phyloP scores from a whole-genome alignment of 306 rosid genomes.

The Malus orientalis region DNA sequence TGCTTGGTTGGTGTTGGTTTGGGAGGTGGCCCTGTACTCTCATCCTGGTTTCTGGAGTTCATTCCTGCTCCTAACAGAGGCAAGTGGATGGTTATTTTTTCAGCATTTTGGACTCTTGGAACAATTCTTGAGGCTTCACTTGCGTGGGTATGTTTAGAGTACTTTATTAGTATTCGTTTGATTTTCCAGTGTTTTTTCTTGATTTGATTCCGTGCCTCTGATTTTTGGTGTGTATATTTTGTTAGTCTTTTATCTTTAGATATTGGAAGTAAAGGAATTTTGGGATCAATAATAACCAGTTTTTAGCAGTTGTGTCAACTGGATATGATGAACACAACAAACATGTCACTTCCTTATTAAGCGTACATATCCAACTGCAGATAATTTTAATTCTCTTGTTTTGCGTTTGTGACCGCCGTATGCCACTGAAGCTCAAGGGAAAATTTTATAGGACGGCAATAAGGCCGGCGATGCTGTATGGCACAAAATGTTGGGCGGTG shows the following conservation, averaged over 20 bases:
- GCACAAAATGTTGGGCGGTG: no score
- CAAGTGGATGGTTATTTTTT: conserved; percentile 93
- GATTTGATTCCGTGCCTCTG: background rate
- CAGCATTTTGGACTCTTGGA: conserved; percentile 92
- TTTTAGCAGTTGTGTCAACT: background rate
- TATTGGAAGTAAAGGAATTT: background rate
- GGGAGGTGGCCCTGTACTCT: conserved; percentile 94
- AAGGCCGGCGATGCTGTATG: no score
- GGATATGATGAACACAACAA: background rate
- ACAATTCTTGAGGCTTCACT: conserved; percentile 88
- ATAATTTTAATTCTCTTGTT: background rate
- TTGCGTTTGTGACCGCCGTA: background rate
- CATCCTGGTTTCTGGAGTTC: conserved; percentile 90
- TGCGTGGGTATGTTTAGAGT: conserved; percentile 69
- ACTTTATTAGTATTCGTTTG: conserved; percentile 7
- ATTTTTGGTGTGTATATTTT: background rate
- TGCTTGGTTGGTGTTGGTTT: conserved; percentile 85
- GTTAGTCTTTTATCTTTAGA: background rate
- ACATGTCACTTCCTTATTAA: background rate
- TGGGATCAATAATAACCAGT: background rate
- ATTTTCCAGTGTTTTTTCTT: background rate
- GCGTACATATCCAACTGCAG: background rate
- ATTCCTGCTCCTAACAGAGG: conserved; percentile 94
- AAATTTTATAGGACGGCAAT: no score
- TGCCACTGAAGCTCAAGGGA: no score